These are phyloP conservation scores for Pyrus betulifolia DNA, from an alignment of 306 rosid genomes.

Conservation along the genomic window DNA sequence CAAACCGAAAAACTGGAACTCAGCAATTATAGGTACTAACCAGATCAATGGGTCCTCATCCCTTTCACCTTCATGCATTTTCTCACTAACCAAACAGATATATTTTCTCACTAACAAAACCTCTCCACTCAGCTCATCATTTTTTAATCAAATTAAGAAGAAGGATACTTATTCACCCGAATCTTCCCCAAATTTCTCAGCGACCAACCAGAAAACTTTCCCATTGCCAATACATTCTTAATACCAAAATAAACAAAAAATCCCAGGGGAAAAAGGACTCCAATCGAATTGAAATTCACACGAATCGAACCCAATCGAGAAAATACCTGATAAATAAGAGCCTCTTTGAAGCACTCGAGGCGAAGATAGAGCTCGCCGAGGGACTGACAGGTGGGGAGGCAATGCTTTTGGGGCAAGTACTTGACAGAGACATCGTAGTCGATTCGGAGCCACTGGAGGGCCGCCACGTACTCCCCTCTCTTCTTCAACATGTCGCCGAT, in stretches of 20 bases:
- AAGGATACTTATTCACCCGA: neutral
- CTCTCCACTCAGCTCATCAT: neutral
- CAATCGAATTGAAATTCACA: neutral
- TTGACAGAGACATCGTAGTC: slow-evolving; percentile 60
- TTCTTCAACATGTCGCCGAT: slow-evolving; percentile 58
- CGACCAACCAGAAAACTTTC: neutral
- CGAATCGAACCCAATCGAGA: neutral
- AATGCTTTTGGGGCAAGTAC: slow-evolving; percentile 47
- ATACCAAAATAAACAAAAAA: neutral
- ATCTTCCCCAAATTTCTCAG: neutral
- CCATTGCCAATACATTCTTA: neutral
- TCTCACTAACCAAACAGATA: neutral
- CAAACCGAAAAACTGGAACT: neutral
- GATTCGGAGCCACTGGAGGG: slow-evolving; percentile 75
- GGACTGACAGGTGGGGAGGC: slow-evolving; percentile 81
- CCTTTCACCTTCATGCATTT: neutral
- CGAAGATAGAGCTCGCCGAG: slow-evolving; percentile 86
- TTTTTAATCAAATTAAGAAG: neutral
- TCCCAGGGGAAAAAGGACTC: neutral
- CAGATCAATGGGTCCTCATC: neutral
- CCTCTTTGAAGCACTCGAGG: slow-evolving; percentile 51
- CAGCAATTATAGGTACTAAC: neutral
- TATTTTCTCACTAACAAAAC: neutral
- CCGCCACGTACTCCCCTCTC: slow-evolving; percentile 65
- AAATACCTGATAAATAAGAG: slow-evolving; percentile 63